These are phyloP conservation scores for Verticillium isaacii DNA, from an alignment of 2,329 filamentous ascomycete genomes.

Conservation along the genomic window DNA sequence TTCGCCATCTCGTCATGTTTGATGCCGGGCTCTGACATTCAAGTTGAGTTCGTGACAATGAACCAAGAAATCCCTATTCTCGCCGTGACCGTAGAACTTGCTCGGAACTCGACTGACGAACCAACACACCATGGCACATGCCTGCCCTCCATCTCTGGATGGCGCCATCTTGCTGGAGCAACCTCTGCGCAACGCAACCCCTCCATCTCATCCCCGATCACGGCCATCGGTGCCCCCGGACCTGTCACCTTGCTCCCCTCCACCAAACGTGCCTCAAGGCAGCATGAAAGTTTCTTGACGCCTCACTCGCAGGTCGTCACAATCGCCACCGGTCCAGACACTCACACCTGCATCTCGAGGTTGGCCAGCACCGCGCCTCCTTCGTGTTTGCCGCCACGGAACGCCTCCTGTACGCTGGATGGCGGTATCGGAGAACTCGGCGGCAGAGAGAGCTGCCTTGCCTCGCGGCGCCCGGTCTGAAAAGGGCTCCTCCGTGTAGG, in stretches of 20 bases:
- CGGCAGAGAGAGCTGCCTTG: conserved; percentile 37
- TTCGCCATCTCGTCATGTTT: not conserved
- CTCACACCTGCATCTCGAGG: conserved; percentile 47
- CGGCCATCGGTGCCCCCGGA: not conserved
- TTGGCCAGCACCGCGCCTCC: conserved; percentile 34
- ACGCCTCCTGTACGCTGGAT: conserved; percentile 37
- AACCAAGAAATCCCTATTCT: not conserved
- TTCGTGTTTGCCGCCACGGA: conserved; percentile 35
- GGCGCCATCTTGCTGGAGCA: not conserved
- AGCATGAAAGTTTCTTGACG: not conserved
- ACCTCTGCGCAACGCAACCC: not conserved
- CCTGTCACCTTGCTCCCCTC: not conserved
- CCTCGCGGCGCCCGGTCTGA: conserved; percentile 34
- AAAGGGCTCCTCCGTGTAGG: conserved; percentile 37
- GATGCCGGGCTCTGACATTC: not conserved
- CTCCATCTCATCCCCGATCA: not conserved
- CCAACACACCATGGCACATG: not conserved
- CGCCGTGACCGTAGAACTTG: not conserved
- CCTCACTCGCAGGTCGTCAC: not conserved
- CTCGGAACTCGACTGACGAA: not conserved
- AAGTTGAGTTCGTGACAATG: not conserved
- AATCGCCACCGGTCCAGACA: conserved; percentile 31
- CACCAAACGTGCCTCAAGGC: not conserved
- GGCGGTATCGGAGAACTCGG: conserved; percentile 46
- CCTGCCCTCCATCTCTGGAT: not conserved